Evolutionary conservation across 495 filamentous ascomycete genomes (phyloP).

Genomic region (Xylaria acuta): DNA sequence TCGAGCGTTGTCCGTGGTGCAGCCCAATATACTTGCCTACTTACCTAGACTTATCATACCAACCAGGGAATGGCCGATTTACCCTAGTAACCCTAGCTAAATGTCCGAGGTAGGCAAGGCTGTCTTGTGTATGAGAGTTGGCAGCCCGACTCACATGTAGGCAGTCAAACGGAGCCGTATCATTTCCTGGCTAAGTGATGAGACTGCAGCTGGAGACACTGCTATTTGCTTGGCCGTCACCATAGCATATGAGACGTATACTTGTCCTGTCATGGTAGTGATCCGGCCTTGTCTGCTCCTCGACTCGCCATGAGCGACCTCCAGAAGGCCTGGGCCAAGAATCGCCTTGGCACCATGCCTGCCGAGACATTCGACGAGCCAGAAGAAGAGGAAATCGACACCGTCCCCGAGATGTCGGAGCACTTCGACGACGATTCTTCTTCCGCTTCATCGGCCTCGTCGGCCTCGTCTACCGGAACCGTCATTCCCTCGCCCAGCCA

Average conservation of each 20-base stretch:
- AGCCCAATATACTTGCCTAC: conserved; percentile 2
- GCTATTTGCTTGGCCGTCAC: background rate
- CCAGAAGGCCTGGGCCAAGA: conserved; percentile 81
- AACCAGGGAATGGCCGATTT: background rate
- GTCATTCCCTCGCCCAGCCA: conserved; percentile 79
- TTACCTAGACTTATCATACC: background rate
- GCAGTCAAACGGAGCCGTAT: background rate
- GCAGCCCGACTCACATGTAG: conserved; percentile 15
- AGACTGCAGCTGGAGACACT: conserved; percentile 13
- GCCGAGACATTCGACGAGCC: conserved; percentile 56
- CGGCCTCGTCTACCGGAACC: conserved; percentile 85
- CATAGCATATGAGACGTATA: conserved; percentile 9
- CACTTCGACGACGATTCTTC: conserved; percentile 73
- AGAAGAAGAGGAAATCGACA: conserved; percentile 60
- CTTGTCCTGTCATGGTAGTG: conserved; percentile 26
- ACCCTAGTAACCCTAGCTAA: background rate
- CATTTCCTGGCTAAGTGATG: conserved; percentile 9
- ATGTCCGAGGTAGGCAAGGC: conserved; percentile 1
- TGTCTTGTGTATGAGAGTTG: conserved; percentile 13
- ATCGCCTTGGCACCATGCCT: conserved; percentile 72
- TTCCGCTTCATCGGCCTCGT: conserved; percentile 74
- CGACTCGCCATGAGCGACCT: conserved; percentile 77
- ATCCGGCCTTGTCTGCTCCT: conserved; percentile 1
- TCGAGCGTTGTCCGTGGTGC: background rate
- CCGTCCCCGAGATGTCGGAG: conserved; percentile 46